Conservation (phyloP, 768 basidiomycete genomes). For the Boletus edulis region DNA sequence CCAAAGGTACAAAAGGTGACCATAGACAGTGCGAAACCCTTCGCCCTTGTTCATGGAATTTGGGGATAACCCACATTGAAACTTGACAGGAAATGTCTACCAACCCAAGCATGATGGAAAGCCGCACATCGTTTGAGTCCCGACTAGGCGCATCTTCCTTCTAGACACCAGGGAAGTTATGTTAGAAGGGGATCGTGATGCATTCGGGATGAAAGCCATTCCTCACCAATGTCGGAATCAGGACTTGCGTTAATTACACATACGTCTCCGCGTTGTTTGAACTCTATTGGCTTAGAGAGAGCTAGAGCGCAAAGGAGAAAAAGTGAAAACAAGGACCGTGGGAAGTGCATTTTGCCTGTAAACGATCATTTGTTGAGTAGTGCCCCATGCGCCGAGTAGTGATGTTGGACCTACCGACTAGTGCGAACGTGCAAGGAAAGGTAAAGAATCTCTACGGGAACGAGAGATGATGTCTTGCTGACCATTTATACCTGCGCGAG, state of each 20-base stretch:
- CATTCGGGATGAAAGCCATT: not conserved
- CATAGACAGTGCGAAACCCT: too few relatives aligned
- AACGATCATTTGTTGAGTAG: not conserved
- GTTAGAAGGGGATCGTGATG: too few relatives aligned
- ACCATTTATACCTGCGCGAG: not conserved
- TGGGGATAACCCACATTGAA: too few relatives aligned
- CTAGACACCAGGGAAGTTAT: not conserved
- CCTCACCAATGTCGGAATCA: not conserved
- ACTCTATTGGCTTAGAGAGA: not conserved
- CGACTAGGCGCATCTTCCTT: not conserved
- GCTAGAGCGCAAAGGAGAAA: not conserved
- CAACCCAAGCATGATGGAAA: too few relatives aligned
- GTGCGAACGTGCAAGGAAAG: too few relatives aligned
- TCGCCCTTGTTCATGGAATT: too few relatives aligned
- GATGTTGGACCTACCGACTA: not conserved
- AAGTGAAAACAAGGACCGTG: not conserved
- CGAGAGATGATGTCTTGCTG: not conserved
- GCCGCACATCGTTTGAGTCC: too few relatives aligned
- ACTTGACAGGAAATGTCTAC: too few relatives aligned
- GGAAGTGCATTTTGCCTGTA: conserved; percentile 3
- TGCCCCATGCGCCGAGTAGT: not conserved
- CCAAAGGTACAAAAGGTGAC: too few relatives aligned
- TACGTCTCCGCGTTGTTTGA: not conserved
- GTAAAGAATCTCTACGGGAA: not conserved
- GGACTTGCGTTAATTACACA: too few relatives aligned